These are phyloP conservation scores for Harringtonia lauricola DNA, from an alignment of 2,329 filamentous ascomycete genomes.

Conservation along the genomic window DNA sequence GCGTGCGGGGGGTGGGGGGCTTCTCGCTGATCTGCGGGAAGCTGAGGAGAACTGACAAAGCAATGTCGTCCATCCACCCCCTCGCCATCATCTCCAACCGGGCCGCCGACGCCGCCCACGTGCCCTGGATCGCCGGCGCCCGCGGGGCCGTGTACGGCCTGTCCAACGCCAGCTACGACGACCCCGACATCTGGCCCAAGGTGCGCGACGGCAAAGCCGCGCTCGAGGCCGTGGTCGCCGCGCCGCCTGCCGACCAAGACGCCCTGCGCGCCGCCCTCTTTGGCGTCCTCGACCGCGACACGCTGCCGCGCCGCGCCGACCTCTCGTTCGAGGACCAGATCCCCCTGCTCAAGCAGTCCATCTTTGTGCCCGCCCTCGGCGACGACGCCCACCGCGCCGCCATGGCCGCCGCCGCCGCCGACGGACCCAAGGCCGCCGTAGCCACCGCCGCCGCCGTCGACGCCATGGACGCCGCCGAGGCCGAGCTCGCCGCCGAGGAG, in stretches of 20 bases:
- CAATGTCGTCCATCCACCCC: constrained; percentile 9
- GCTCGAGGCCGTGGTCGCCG: constrained; percentile 29
- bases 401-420: constrained; percentile 4
- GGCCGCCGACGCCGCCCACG: constrained; percentile 37
- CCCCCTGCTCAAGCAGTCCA: constrained; percentile 42
- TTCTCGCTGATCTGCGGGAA: constrained; percentile 58
- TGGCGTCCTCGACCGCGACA: constrained; percentile 43
- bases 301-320: constrained; percentile 31
- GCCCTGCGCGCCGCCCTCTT: constrained; percentile 41
- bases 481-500: constrained; percentile 23
- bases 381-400: constrained; percentile 23
- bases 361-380: constrained; percentile 51
- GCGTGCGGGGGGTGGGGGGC: constrained; percentile 51
- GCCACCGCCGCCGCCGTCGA: constrained; percentile 25
- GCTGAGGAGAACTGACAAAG: constrained; percentile 20
- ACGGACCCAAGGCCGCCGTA: constrained; percentile 19
- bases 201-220: constrained; percentile 39
- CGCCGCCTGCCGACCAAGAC: constrained; percentile 24
- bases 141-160: constrained; percentile 44
- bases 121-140: constrained; percentile 44
- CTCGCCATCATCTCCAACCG: constrained; percentile 55
- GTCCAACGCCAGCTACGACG: constrained; percentile 49
- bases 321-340: constrained; percentile 43
- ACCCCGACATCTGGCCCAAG: constrained; percentile 49
- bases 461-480: constrained; percentile 24